These are phyloP conservation scores for Yamadazyma endophytica DNA, from an alignment of 805 yeast species.

Conservation along the genomic window DNA sequence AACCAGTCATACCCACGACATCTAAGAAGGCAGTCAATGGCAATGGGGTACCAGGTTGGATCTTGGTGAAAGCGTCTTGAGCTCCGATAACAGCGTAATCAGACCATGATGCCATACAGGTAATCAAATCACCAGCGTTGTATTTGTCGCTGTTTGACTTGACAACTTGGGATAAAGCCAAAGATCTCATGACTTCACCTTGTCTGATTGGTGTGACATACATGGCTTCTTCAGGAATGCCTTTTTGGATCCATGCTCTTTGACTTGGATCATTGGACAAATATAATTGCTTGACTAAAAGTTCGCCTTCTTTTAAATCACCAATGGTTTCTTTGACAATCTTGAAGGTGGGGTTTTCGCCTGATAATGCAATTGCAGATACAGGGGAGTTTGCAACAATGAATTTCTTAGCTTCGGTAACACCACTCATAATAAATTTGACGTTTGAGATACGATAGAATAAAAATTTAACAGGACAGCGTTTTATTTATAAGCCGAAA, in stretches of 20 bases:
- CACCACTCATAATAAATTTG: constrained; percentile 1
- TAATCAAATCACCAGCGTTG: constrained; percentile 21
- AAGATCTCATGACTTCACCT: constrained; percentile 18
- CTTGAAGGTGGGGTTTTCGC: constrained; percentile 28
- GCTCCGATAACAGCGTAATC: constrained; percentile 17
- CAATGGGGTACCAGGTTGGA: constrained; percentile 10
- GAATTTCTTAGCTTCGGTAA: constrained; percentile 2
- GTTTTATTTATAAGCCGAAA: no score
- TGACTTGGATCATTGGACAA: constrained; percentile 36
- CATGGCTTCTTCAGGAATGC: constrained; percentile 16
- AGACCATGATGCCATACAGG: constrained; percentile 19
- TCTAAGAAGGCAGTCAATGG: constrained; percentile 24
- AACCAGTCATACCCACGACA: constrained; percentile 23
- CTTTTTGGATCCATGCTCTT: constrained; percentile 33
- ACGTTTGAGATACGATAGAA: no score
- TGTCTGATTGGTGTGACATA: constrained; percentile 19
- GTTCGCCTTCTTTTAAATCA: constrained; percentile 19
- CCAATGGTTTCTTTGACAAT: constrained; percentile 12
- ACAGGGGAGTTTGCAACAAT: constrained; percentile 18
- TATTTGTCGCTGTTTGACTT: constrained; percentile 20
- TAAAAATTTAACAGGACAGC: no score
- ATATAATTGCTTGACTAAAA: constrained; percentile 22
- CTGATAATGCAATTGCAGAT: no score
- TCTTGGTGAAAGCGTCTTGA: constrained; percentile 12
- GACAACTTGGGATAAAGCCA: constrained; percentile 21